A percentile compares a stretch with the other conserved stretches of the same genome.
phyloP scores from a whole-genome alignment of 2,329 filamentous ascomycete species.

The Berkeleyomyces rouxiae region DNA sequence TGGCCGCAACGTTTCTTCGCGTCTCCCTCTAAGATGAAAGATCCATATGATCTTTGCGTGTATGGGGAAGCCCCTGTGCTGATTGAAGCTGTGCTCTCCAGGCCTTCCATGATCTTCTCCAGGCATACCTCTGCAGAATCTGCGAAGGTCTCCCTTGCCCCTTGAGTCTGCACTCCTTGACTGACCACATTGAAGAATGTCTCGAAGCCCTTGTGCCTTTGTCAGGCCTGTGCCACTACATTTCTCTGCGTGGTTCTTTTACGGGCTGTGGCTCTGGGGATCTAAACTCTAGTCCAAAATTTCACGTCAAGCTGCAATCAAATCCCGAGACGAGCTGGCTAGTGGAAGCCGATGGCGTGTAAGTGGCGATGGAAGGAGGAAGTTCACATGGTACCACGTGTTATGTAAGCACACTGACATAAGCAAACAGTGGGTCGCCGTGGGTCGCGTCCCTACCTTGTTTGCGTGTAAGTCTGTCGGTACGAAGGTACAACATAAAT shows the following conservation, averaged over 20 bases:
- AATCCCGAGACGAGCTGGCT: not conserved
- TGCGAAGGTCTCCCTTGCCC: not conserved
- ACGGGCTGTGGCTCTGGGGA: not conserved
- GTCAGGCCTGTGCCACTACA: not conserved
- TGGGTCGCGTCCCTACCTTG: too few species aligned
- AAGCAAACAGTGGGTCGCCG: not conserved
- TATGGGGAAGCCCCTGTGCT: not conserved
- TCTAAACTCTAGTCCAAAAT: not conserved
- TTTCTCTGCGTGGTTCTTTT: too few species aligned
- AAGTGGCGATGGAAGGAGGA: not conserved
- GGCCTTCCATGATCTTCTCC: not conserved
- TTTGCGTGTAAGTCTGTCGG: not conserved
- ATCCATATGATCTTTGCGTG: not conserved
- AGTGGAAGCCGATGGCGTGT: not conserved
- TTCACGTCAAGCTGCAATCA: not conserved
- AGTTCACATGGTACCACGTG: not conserved
- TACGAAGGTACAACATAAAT: not conserved
- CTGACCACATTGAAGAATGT: not conserved
- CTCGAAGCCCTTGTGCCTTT: not conserved
- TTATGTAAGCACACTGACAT: not conserved
- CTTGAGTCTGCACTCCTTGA: not conserved
- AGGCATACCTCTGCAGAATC: not conserved
- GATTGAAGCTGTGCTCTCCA: not conserved
- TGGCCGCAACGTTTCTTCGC: not conserved
- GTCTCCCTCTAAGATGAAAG: not conserved